Evolutionary conservation across 371 early-diverging fungal species (phyloP), one percentile per base, ranked within the genome.

Genomic region (Dichotomocladium elegans): DNA sequence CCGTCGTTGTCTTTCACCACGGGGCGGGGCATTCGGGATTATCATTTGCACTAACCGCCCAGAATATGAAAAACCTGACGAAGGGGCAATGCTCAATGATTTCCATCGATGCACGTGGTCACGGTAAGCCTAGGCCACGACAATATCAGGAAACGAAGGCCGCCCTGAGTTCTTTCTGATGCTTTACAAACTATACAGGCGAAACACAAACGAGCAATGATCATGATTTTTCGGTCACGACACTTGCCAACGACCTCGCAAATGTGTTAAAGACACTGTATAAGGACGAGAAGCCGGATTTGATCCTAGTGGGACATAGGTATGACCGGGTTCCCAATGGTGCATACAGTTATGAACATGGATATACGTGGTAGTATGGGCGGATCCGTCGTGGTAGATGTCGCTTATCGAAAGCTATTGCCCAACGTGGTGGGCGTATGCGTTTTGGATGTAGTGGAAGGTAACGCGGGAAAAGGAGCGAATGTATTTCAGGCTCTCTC

Each of bases 361-460:
- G 54, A 60, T 14, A 56, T 61, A 26, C 5, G 8, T 0, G 52
- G 60, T 61, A 93, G 93, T 68, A 88, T 94, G 90, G 96, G 96
- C 26, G 96, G 93, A 4, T 81, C 93, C 1, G 89, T 95, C 2
- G 89, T 91, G 1, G 87, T 88, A 0, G 82, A 92, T 59, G 88
- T 82, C 8, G 89, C 89, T 0, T 59, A 75, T 9, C 67, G 70
- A 11, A 52, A 68, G 30, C 50, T 67, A 46, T 62, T 91, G 10
- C 65, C 71, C 21, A 81, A 82, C 31, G 60, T 93, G 0, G 55
- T 83, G 4, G 95, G 94, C 1, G 77, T 92, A 1, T 82, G 78
- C 8, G 87, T 93, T 0, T 50, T 96, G 28, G 96, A 96, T 72
- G 92, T 95, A 7, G 95, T 95, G 6, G 96, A 96, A 75, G 94